phyloP scores from a whole-genome alignment of 306 rosid genomes.

The Fragaria nilgerrensis region DNA sequence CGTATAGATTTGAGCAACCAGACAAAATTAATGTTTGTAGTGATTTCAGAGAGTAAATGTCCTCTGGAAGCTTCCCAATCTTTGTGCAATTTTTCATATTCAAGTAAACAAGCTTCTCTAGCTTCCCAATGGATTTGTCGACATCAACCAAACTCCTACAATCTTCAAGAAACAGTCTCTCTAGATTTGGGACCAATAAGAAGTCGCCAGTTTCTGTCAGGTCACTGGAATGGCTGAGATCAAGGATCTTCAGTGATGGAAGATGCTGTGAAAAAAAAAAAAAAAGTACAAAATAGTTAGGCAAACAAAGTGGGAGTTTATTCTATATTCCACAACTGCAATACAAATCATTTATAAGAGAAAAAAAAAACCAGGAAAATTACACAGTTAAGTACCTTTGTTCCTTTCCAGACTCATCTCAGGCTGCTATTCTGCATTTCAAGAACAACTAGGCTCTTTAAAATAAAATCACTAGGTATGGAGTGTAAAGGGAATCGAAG shows the following conservation, averaged over 20 bases:
- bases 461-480: not conserved
- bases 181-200: slow-evolving; percentile 2
- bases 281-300: no score
- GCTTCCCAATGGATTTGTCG: slow-evolving; percentile 7
- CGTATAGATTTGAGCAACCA: not conserved
- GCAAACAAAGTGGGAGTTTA: not conserved
- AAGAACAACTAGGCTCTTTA: not conserved
- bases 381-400: not conserved
- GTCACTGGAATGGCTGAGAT: slow-evolving; percentile 9
- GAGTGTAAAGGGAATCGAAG: not conserved
- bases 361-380: no score
- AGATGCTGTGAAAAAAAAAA: not conserved
- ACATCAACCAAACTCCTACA: not conserved
- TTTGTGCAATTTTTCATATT: slow-evolving; percentile 3
- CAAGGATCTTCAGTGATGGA: slow-evolving; percentile 9
- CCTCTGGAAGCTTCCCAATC: not conserved
- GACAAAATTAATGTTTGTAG: not conserved
- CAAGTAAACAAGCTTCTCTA: slow-evolving; percentile 2
- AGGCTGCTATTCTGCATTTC: not conserved
- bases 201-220: not conserved
- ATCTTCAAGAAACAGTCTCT: slow-evolving; percentile 9
- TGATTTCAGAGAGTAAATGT: not conserved
- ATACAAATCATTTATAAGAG: no score
- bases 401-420: not conserved
- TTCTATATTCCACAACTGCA: not conserved